A percentile compares a stretch with the other conserved stretches of the same genome.
Evolutionary conservation across 257 asterid genomes (phyloP).

Genomic region (Scutellaria baicalensis): DNA sequence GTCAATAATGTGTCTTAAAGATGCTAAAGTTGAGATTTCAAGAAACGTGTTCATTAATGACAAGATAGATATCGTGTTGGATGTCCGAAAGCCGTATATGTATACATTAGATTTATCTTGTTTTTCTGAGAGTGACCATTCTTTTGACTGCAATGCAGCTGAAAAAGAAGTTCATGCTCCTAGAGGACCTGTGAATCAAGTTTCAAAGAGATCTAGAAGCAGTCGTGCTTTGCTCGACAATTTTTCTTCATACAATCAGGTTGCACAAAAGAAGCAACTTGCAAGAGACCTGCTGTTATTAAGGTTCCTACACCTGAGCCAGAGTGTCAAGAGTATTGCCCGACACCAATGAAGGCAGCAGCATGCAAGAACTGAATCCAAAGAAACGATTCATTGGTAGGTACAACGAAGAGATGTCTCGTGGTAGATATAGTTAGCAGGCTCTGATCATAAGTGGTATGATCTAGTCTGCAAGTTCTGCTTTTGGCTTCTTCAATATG

Average conservation of each 20-base stretch:
- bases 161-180: neutral
- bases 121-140: too few species aligned
- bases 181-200: neutral
- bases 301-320: too few species aligned
- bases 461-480: too few species aligned
- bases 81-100: neutral
- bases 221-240: neutral
- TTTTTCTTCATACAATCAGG: too few species aligned
- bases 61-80: neutral
- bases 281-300: neutral
- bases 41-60: neutral
- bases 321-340: neutral
- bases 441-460: too few species aligned
- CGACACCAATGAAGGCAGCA: constrained; percentile 35
- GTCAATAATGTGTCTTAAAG: too few species aligned
- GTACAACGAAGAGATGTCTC: constrained; percentile 2
- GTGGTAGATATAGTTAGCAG: neutral
- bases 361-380: constrained; percentile 26
- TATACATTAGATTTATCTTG: too few species aligned
- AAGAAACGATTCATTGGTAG: constrained; percentile 4
- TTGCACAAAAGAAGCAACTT: neutral
- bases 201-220: constrained; percentile 1
- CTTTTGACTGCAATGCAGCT: neutral
- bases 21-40: too few species aligned
- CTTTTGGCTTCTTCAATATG: too few species aligned